These are phyloP conservation scores for Gloeopeniophorella convolvens DNA, from an alignment of 768 basidiomycete species.

Conservation along the genomic window DNA sequence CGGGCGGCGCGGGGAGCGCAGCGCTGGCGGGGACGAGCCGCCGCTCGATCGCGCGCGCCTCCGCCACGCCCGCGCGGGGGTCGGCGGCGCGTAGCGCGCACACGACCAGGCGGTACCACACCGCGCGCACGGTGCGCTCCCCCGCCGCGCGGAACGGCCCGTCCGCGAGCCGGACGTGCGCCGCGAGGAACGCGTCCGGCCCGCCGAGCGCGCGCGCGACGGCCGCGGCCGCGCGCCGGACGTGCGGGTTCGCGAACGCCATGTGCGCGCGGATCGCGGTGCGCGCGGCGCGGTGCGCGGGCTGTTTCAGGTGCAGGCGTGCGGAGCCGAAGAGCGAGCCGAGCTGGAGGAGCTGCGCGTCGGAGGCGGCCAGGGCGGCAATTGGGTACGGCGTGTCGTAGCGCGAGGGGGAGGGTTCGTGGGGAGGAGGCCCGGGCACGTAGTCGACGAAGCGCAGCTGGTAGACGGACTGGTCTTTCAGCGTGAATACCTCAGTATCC, in stretches of 20 bases:
- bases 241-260: slow-evolving; percentile 45
- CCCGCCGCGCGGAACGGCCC: slow-evolving; percentile 47
- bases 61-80: not conserved
- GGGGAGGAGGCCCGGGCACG: slow-evolving; percentile 1
- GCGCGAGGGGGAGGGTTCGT: slow-evolving; percentile 24
- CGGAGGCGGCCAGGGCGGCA: slow-evolving; percentile 33
- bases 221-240: slow-evolving; percentile 37
- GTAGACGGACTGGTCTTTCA: slow-evolving; percentile 55
- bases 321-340: slow-evolving; percentile 76
- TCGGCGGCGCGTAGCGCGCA: slow-evolving; percentile 33
- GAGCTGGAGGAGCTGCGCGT: slow-evolving; percentile 53
- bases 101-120: slow-evolving; percentile 56
- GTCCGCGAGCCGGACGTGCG: slow-evolving; percentile 66
- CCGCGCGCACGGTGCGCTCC: slow-evolving; percentile 34
- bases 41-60: slow-evolving; percentile 9
- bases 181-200: slow-evolving; percentile 43
- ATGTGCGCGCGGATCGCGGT: slow-evolving; percentile 46
- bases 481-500: slow-evolving; percentile 34
- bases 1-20: slow-evolving; percentile 23
- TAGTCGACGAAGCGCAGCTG: slow-evolving; percentile 53
- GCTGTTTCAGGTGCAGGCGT: slow-evolving; percentile 46
- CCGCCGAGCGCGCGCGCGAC: slow-evolving; percentile 36
- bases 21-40: slow-evolving; percentile 7
- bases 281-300: slow-evolving; percentile 37
- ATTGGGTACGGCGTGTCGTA: slow-evolving; percentile 41